Base-by-base conservation (phyloP, 2,329 filamentous ascomycete species). In the Aspergillus sergii region DNA sequence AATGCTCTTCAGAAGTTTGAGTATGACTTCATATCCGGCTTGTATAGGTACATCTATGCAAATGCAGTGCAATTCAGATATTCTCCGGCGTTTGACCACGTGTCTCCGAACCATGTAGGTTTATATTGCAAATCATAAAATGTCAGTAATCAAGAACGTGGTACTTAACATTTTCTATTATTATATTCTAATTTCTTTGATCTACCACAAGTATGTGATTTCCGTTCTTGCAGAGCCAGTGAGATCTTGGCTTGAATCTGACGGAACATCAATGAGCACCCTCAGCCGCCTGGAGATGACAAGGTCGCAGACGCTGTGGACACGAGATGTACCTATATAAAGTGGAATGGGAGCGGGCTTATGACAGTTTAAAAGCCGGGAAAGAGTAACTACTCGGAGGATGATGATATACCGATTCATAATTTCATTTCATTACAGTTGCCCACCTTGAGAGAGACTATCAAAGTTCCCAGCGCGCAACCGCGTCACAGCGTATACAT, bases 401-500 rank as follows among this genome's bases (percentile, higher is more conserved):
- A 26, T 6, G 11, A 26, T 26, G 14, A 26, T 48, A 28, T 4
- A 1, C 19, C 19, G 34, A 51, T n/a, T 21, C 32, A 55, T 55
- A 32, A 59, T 8, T 59, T 59, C 58, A 61, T 61, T 50, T 61
- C 43, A 61, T 61, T 11, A 11, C 9, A 32, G 28, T 34, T 32
- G 23, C 9, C 1, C 26, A 45, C 30, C n/a, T 5, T 21, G 3
- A 32, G 28, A 14, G 21, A 12, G 14, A 9, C 23, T 51, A 28
- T 16, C 28, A 51, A 39, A 41, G 30, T n/a, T 19, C 16, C n/a
- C 57, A 3, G 30, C 6, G 21, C 28, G 32, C 21, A 41, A 45
- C 51, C 50, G 16, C 58, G 57, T 72, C 66, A 83, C 63, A 86
- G 72, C 60, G 76, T 80, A 67, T 86, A 80, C 68, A 86, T 85